Percentiles rank a stretch among this genome's conserved stretches.
Evolutionary conservation across 192 early-diverging fungal genomes (phyloP).

Genomic region (Coemansia reversa): DNA sequence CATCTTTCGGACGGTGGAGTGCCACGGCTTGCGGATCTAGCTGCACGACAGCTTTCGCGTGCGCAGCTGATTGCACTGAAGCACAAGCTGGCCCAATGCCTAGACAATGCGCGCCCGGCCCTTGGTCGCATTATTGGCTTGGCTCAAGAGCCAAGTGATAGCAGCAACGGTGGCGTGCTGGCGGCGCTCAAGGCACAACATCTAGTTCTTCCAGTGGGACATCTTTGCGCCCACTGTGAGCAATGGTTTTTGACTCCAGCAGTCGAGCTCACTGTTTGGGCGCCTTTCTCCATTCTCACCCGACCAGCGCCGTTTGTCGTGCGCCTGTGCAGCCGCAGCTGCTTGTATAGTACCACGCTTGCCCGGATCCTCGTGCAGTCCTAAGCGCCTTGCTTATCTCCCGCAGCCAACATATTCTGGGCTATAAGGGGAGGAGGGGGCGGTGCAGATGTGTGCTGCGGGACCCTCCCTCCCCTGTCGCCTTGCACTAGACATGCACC

Average conservation of each 20-base stretch:
- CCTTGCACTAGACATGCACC: not conserved
- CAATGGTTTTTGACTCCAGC: conserved; percentile 35
- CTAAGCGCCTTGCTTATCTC: not conserved
- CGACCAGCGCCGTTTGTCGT: conserved; percentile 33
- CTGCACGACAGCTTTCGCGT: conserved; percentile 37
- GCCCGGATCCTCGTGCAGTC: conserved; percentile 14
- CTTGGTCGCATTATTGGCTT: conserved; percentile 41
- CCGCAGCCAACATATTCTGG: not conserved
- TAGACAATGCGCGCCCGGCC: conserved; percentile 15
- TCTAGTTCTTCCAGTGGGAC: conserved; percentile 29
- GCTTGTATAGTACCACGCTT: conserved; percentile 16
- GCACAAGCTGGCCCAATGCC: conserved; percentile 33
- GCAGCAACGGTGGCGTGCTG: conserved; percentile 11
- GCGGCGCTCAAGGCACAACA: conserved; percentile 31
- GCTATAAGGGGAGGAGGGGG: not conserved
- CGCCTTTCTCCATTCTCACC: conserved; percentile 20
- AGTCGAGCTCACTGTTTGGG: conserved; percentile 38
- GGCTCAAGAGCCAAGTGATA: conserved; percentile 12
- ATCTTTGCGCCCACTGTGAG: conserved; percentile 37
- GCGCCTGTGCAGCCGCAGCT: conserved; percentile 40
- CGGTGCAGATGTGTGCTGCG: not conserved
- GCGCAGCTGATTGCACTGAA: conserved; percentile 22
- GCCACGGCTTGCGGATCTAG: conserved; percentile 44
- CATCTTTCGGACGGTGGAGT: conserved; percentile 12
- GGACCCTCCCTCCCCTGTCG: not conserved